A percentile compares a stretch with the other conserved stretches of the same genome.
These are phyloP conservation scores for Musa acuminata DNA, from an alignment of 176 grass and related monocot genomes.

Conservation along the genomic window DNA sequence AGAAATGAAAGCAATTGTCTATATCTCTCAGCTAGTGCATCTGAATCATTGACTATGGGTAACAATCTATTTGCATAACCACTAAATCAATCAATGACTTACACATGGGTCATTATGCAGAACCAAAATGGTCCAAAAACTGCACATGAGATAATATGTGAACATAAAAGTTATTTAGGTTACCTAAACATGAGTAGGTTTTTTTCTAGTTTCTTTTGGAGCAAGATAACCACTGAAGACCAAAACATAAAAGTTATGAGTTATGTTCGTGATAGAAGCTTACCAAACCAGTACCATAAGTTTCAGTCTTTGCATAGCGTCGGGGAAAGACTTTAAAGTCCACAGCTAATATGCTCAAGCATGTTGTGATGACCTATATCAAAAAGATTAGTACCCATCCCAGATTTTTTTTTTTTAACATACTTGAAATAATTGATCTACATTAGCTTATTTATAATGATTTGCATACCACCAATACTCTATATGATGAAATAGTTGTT, in stretches of 20 bases:
- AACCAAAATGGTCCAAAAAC: too few relatives aligned
- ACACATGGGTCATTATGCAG: too few relatives aligned
- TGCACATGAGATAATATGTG: too few relatives aligned
- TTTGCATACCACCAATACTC: slow-evolving; percentile 73
- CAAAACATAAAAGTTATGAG: neutral
- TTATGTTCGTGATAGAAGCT: slow-evolving; percentile 25
- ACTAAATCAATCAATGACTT: too few relatives aligned
- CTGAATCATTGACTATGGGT: neutral
- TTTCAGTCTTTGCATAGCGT: slow-evolving; percentile 87
- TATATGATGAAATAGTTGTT: slow-evolving; percentile 63
- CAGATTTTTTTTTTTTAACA: neutral
- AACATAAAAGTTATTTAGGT: too few relatives aligned
- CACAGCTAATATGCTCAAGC: slow-evolving; percentile 87
- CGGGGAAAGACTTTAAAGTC: slow-evolving; percentile 90
- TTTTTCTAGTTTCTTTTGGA: neutral
- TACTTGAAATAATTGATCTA: neutral
- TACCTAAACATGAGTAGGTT: neutral
- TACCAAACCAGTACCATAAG: slow-evolving; percentile 80
- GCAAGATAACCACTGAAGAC: slow-evolving; percentile 3
- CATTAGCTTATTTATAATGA: slow-evolving; percentile 9
- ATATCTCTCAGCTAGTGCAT: neutral
- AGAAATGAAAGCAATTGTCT: neutral
- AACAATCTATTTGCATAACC: too few relatives aligned
- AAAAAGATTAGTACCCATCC: slow-evolving; percentile 10
- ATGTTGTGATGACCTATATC: slow-evolving; percentile 81